These are phyloP conservation scores for Phyllosticta citriasiana DNA, from an alignment of 2,329 filamentous ascomycete species.

Conservation along the genomic window DNA sequence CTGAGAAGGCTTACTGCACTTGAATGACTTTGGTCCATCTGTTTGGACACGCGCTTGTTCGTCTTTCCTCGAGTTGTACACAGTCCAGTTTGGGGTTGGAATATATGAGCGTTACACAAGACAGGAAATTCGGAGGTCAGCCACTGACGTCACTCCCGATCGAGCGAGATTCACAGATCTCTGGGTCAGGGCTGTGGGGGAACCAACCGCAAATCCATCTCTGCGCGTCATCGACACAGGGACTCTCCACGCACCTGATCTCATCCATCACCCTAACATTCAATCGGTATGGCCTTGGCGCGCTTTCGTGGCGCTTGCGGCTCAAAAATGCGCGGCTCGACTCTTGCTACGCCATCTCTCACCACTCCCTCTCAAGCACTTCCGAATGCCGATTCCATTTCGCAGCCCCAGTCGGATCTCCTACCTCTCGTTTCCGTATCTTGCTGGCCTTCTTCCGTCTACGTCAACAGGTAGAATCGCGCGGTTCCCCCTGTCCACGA, in stretches of 20 bases:
- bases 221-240: not conserved
- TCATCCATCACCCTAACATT: not conserved
- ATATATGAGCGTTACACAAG: no score
- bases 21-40: no score
- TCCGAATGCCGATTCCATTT: not conserved
- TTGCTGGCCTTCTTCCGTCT: not conserved
- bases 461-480: not conserved
- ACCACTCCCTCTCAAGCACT: not conserved
- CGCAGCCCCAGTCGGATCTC: not conserved
- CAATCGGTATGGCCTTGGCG: not conserved
- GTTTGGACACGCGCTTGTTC: no score
- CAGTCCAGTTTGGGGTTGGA: no score
- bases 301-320: not conserved
- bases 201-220: not conserved
- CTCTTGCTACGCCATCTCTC: not conserved
- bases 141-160: not conserved
- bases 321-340: not conserved
- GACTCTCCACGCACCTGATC: not conserved
- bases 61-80: no score
- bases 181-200: not conserved
- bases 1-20: no score
- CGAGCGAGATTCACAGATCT: not conserved
- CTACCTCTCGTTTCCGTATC: not conserved
- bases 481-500: not conserved
- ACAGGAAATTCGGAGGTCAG: not conserved